A percentile compares a stretch with the other conserved stretches of the same genome.
These are phyloP conservation scores for Ustilago vetiveriae DNA, from an alignment of 1,284 basidiomycete genomes.

Conservation along the genomic window DNA sequence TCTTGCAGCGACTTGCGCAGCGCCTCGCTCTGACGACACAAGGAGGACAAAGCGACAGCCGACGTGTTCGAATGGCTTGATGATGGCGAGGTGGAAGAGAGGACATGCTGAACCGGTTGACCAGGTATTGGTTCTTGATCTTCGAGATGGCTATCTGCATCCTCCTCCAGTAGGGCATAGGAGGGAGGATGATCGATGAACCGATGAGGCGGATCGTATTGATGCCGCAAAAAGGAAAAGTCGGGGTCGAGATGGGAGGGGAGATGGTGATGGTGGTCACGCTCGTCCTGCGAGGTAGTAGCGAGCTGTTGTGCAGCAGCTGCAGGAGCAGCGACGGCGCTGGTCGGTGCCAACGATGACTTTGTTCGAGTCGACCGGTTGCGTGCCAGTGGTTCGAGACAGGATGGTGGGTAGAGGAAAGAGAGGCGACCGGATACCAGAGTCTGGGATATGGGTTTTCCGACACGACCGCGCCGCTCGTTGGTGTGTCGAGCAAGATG, in stretches of 20 bases:
- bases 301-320: slow-evolving; percentile 16
- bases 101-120: not conserved
- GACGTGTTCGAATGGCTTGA: not conserved
- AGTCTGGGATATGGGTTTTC: not conserved
- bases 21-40: slow-evolving; percentile 7
- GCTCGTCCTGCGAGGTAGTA: slow-evolving; percentile 7
- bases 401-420: slow-evolving; percentile 44
- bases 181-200: slow-evolving; percentile 14
- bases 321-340: slow-evolving; percentile 14
- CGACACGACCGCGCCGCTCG: not conserved
- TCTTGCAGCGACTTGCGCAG: slow-evolving; percentile 17
- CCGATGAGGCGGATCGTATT: slow-evolving; percentile 18
- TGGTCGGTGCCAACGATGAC: slow-evolving; percentile 31
- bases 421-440: slow-evolving; percentile 1
- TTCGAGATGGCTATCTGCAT: slow-evolving; percentile 20
- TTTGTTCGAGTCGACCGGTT: slow-evolving; percentile 7
- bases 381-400: slow-evolving; percentile 10
- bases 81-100: not conserved
- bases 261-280: slow-evolving; percentile 6
- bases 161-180: slow-evolving; percentile 11
- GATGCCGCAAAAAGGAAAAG: slow-evolving; percentile 27
- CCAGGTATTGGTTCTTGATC: not conserved
- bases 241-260: slow-evolving; percentile 6
- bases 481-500: not conserved
- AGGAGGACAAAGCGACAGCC: slow-evolving; percentile 5